Evolutionary conservation across 331 rosid genomes (phyloP).

Genomic region (Arachis monticola): DNA sequence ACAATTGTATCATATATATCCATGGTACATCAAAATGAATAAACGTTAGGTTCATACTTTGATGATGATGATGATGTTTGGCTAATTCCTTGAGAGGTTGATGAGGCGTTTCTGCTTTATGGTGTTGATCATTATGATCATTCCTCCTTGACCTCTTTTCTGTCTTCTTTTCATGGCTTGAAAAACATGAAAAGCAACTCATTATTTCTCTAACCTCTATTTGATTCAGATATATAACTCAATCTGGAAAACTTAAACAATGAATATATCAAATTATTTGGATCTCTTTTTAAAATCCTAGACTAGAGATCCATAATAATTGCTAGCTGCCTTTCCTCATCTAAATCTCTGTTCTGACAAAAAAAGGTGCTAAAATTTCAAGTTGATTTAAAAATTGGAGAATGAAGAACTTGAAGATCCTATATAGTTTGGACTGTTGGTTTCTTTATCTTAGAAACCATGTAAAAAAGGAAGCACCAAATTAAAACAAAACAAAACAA

Average conservation of each 20-base stretch:
- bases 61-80: slow-evolving; percentile 25
- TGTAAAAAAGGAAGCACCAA: neutral
- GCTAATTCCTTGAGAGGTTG: slow-evolving; percentile 38
- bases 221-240: neutral
- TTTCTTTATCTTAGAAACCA: neutral
- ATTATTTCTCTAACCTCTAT: slow-evolving; percentile 52
- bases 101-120: slow-evolving; percentile 1
- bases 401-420: neutral
- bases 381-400: neutral
- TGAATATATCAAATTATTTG: neutral
- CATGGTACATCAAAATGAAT: neutral
- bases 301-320: neutral
- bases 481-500: neutral
- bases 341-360: neutral
- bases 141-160: slow-evolving; percentile 44
- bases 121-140: slow-evolving; percentile 24
- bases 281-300: slow-evolving; percentile 18
- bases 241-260: neutral
- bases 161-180: slow-evolving; percentile 59
- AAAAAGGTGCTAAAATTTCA: slow-evolving; percentile 9
- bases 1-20: neutral
- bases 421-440: neutral
- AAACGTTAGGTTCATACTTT: slow-evolving; percentile 38
- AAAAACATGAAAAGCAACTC: slow-evolving; percentile 90
- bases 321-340: slow-evolving; percentile 3